Base-by-base conservation (phyloP, 495 filamentous ascomycete species). In the Pyrenopolyporus hunteri region DNA sequence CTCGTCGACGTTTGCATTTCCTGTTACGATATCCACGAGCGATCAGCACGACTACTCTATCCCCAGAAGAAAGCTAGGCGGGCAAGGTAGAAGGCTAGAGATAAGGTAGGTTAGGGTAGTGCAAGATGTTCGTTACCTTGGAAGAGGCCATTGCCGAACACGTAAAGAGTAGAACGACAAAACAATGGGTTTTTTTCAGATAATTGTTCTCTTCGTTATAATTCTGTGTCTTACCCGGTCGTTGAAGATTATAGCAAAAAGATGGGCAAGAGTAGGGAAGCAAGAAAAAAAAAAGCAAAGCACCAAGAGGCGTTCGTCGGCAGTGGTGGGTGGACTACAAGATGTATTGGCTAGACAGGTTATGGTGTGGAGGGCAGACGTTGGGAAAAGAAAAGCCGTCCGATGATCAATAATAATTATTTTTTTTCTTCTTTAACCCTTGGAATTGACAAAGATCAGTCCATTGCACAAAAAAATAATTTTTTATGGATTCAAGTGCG, bases 101-200 rank as follows among this genome's bases (percentile, higher is more conserved):
- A 23, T 33, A 53, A 70, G 60, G 37, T 37, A 25, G 37, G 4
- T 19, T 43, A 62, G 42, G 46, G 25, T 51, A 45, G 33, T 57
- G 50, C 32, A 55, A 57, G 32, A 57, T 40, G 46, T 43, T 59
- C 17, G 14, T 62, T 78, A 82, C 79, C 78, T 80, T 80, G 72
- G 76, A 82, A 63, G 78, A 82, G 63, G 79, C 79, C 79, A 82
- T 80, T 76, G 76, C 70, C 63, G 70, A 64, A 72, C 70, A 71
- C 63, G 59, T 68, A 68, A 45, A 67, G 45, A 47, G 57, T 56
- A 47, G 54, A 53, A 40, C 53, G 59, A 70, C 69, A 68, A 73
- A 74, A 76, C 57, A 69, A 29, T 61, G 11, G 49, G 4, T 19
- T 39, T 57, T 47, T 33, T 28, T 14, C 6, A 40, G 14, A 4